Evolutionary conservation across 2,329 filamentous ascomycete species (phyloP), one percentile per base, ranked within the genome.

Genomic region (Elsinoe perseae): DNA sequence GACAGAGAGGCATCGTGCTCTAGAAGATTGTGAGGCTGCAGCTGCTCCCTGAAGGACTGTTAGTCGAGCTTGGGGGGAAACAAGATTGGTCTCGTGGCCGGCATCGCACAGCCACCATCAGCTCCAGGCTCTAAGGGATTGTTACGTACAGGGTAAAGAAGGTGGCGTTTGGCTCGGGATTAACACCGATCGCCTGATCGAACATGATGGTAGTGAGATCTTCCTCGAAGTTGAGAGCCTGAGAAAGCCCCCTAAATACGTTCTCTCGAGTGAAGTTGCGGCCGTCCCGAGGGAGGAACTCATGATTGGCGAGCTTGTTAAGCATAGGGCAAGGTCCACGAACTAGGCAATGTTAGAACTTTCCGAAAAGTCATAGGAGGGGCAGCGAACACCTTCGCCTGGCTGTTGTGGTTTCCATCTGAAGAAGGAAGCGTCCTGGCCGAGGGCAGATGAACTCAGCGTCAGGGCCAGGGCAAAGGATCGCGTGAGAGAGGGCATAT

Each of bases 241-340:
- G 18, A n/a, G 18, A 25, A 23, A 56, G 9, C 3, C 25, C 53
- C 4, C 9, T n/a, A 28, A 21, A 32, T 2, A 42, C 40, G 20
- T 28, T 48, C 5, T 27, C 40, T 10, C 40, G 16, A 2, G 52
- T 56, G 54, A 60, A 57, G 48, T 60, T 60, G 5, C 53, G 25
- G 6, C 60, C 60, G 23, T 60, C 59, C 34, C 58, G 56, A 14
- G 56, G 54, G n/a, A 66, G 58, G 54, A 62, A 65, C 21, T 59
- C 61, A 38, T 65, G 63, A 43, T 65, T 65, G 6, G 64, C 63
- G 4, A 61, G 53, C 10, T 61, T 61, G 42, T 64, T 64, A 21
- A 64, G 40, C 27, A 60, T 63, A 12, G 63, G 63, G 46, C 64
- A 66, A 27, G 64, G 60, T 12, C 63, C 63, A n/a, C 64, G n/a